Evolutionary conservation across 768 basidiomycete genomes (phyloP).

Genomic region (Boletales sp.): DNA sequence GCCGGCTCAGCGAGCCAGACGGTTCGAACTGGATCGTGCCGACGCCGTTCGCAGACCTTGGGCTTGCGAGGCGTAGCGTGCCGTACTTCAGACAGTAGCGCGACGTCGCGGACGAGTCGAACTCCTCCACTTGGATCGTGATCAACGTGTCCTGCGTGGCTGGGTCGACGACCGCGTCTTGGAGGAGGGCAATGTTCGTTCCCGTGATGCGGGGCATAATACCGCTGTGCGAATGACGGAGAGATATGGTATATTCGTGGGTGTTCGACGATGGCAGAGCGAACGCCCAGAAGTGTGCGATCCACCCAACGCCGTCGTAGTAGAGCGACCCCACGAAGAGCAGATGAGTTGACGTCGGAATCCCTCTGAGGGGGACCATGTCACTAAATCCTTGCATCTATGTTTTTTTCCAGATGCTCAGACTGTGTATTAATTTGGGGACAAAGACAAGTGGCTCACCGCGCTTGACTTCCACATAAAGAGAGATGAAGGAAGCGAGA

Average conservation of each 20-base stretch:
- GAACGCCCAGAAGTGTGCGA: conserved; percentile 10
- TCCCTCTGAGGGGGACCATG: neutral
- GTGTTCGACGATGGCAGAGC: neutral
- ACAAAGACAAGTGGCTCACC: conserved; percentile 1
- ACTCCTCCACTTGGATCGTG: neutral
- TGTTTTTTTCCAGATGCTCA: no score
- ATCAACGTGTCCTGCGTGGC: conserved; percentile 9
- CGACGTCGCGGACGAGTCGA: no score
- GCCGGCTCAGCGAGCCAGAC: neutral
- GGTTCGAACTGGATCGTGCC: conserved; percentile 8
- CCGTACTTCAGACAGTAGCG: conserved; percentile 1
- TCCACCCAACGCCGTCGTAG: neutral
- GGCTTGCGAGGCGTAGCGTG: conserved; percentile 1
- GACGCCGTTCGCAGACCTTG: neutral
- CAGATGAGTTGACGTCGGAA: conserved; percentile 21
- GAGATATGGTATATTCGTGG: neutral
- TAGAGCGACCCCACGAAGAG: conserved; percentile 7
- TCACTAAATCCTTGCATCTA: neutral
- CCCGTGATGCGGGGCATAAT: conserved; percentile 2
- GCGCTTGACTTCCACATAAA: neutral
- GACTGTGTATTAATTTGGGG: no score
- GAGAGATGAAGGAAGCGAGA: no score
- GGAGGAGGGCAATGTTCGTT: conserved; percentile 1
- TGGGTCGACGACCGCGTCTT: conserved; percentile 5
- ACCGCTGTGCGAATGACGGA: conserved; percentile 9